Evolutionary conservation across 148 eudicot genomes (phyloP).

Genomic region (Vaccinium corymbosum): DNA sequence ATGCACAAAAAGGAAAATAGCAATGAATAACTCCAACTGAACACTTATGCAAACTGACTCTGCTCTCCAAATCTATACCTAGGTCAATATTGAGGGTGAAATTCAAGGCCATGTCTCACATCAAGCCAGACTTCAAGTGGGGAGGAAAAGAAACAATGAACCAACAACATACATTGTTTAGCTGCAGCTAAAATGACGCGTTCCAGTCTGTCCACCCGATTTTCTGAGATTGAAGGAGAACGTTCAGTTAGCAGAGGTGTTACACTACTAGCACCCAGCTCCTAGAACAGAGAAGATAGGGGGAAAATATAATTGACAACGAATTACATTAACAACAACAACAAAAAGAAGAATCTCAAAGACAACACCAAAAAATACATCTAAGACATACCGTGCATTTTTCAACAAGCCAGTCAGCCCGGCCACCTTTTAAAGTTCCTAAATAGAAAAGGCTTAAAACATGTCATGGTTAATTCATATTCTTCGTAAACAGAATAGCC

Average conservation of each 20-base stretch:
- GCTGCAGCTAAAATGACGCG: slow-evolving; percentile 80
- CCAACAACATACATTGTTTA: slow-evolving; percentile 62
- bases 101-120: background rate
- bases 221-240: slow-evolving; percentile 78
- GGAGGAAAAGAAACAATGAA: slow-evolving; percentile 4
- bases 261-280: slow-evolving; percentile 83
- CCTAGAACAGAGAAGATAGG: slow-evolving; percentile 36
- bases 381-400: slow-evolving; percentile 74
- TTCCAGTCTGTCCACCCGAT: slow-evolving; percentile 79
- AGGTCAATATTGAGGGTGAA: background rate
- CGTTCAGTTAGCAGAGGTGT: slow-evolving; percentile 89
- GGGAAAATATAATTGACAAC: background rate
- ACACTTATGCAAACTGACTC: background rate
- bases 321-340: background rate
- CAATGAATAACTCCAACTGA: background rate
- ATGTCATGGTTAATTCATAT: slow-evolving; percentile 10
- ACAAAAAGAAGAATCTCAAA: background rate
- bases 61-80: background rate
- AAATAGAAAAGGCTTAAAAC: slow-evolving; percentile 16
- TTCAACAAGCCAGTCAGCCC: slow-evolving; percentile 97
- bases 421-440: slow-evolving; percentile 94
- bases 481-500: background rate
- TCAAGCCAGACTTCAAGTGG: background rate
- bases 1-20: background rate
- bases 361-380: background rate